These are phyloP conservation scores for Candida chauliodis DNA, from an alignment of 805 yeast genomes.

Conservation along the genomic window DNA sequence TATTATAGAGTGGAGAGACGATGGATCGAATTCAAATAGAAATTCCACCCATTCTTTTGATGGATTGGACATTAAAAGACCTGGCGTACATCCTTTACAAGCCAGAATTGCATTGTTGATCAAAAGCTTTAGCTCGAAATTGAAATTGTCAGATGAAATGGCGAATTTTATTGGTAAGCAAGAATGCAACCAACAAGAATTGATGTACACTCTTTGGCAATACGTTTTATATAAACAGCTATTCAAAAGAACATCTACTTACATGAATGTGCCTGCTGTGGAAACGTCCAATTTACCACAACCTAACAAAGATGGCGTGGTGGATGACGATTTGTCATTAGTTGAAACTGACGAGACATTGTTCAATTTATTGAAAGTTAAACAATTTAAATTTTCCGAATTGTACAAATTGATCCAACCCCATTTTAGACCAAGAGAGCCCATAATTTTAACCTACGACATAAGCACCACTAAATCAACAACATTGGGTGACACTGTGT, in stretches of 20 bases:
- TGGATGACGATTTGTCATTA: slow-evolving; percentile 29
- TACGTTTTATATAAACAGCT: slow-evolving; percentile 68
- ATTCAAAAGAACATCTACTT: slow-evolving; percentile 27
- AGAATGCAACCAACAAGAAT: slow-evolving; percentile 84
- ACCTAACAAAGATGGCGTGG: slow-evolving; percentile 16
- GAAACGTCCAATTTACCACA: slow-evolving; percentile 16
- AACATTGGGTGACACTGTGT: slow-evolving; percentile 74
- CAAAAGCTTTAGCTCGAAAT: slow-evolving; percentile 63
- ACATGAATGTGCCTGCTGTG: slow-evolving; percentile 37
- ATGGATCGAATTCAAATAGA: slow-evolving; percentile 23
- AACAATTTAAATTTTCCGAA: slow-evolving; percentile 64
- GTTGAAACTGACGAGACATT: slow-evolving; percentile 45
- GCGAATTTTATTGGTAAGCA: slow-evolving; percentile 68
- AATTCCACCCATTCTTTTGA: slow-evolving; percentile 49
- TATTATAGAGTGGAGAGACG: slow-evolving; percentile 89
- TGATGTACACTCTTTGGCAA: slow-evolving; percentile 76
- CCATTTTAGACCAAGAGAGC: slow-evolving; percentile 76
- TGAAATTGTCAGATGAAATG: slow-evolving; percentile 61
- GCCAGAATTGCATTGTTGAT: slow-evolving; percentile 71
- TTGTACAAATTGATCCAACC: slow-evolving; percentile 65
- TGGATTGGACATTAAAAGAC: slow-evolving; percentile 82
- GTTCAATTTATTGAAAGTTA: slow-evolving; percentile 43
- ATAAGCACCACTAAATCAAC: slow-evolving; percentile 74
- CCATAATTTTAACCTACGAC: slow-evolving; percentile 71
- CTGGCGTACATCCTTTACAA: slow-evolving; percentile 55